Base-by-base conservation (phyloP, 2,329 filamentous ascomycete species). In the Cytospora schulzeri region DNA sequence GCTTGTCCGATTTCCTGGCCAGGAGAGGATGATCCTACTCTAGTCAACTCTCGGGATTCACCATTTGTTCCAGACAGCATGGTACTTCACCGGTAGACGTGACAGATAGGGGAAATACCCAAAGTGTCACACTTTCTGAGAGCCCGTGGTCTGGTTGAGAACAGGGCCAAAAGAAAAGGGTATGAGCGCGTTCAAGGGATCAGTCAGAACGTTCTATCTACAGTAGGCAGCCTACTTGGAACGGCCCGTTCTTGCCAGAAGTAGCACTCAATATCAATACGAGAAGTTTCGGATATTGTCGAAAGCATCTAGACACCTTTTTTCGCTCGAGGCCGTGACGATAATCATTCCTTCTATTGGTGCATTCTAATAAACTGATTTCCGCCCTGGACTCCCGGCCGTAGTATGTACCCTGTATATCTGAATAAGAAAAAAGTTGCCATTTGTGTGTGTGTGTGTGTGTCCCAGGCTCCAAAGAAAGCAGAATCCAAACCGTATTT, bases 361-460 rank as follows among this genome's bases (percentile, higher is more conserved):
- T 48, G 22, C n/a, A 48, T 24, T 24, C 45, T 48, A 48, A 48
- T 12, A 2, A 22, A n/a, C n/a, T n/a, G n/a, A 11, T 9, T 48
- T 24, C n/a, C n/a, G 11, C 45, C 22, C 9, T 22, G 45, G 14
- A 24, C n/a, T 9, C n/a, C 45, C 9, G 19, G 45, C 45, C 7
- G 28, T 55, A n/a, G 26, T 33, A 11, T 19, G 29, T 26, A 26
- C 7, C 38, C 19, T 45, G 11, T 24, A 22, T 56, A 26, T 33
- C 14, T 19, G 12, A 14, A 22, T 56, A 48, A n/a, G n/a, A n/a
- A 15, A 29, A 28, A 48, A 29, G 59, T 61, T 33, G 51, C n/a
- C n/a, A n/a, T n/a, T n/a, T 24, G 35, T 61, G 33, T 55, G n/a
- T 33, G 41, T 4, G 51, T 24, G 35, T 61, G 33, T 55, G n/a